Conservation (phyloP, 1,139 yeast genomes). For the Lodderomyces margitis region DNA sequence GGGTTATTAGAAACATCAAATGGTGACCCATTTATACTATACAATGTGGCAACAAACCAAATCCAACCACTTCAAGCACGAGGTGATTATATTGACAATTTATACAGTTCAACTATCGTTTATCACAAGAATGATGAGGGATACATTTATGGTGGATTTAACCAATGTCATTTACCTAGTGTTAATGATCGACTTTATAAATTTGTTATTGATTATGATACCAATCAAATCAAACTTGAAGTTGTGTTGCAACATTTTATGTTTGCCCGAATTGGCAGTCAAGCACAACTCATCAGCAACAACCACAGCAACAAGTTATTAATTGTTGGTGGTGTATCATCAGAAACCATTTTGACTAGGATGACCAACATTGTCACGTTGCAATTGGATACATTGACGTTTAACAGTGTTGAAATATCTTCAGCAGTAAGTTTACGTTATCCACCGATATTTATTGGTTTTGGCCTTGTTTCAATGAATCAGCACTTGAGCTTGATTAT, state of each 20-base stretch:
- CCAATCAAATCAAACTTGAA: background rate
- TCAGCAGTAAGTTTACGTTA: conserved; percentile 31
- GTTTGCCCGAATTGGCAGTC: conserved; percentile 48
- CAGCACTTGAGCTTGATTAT: conserved; percentile 22
- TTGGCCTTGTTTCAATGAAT: conserved; percentile 31
- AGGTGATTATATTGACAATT: conserved; percentile 17
- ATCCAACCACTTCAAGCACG: conserved; percentile 16
- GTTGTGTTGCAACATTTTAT: conserved; percentile 10
- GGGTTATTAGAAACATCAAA: conserved; percentile 13
- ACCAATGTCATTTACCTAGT: conserved; percentile 26
- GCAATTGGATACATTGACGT: conserved; percentile 18
- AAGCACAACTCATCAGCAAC: conserved; percentile 23
- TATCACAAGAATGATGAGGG: conserved; percentile 33
- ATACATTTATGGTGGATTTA: conserved; percentile 55
- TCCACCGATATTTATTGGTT: conserved; percentile 63
- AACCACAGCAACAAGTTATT: conserved; percentile 30
- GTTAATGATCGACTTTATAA: conserved; percentile 34
- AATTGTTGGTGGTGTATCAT: conserved; percentile 62
- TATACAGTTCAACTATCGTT: conserved; percentile 33
- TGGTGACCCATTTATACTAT: conserved; percentile 19
- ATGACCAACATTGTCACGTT: conserved; percentile 17
- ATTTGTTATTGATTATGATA: conserved; percentile 23
- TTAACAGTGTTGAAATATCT: conserved; percentile 28
- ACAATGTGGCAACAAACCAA: conserved; percentile 18
- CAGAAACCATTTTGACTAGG: conserved; percentile 34